Percentiles rank a stretch among this genome's conserved stretches.
Evolutionary conservation across 441 rosid genomes (phyloP).

Genomic region (Corymbia calophylla): DNA sequence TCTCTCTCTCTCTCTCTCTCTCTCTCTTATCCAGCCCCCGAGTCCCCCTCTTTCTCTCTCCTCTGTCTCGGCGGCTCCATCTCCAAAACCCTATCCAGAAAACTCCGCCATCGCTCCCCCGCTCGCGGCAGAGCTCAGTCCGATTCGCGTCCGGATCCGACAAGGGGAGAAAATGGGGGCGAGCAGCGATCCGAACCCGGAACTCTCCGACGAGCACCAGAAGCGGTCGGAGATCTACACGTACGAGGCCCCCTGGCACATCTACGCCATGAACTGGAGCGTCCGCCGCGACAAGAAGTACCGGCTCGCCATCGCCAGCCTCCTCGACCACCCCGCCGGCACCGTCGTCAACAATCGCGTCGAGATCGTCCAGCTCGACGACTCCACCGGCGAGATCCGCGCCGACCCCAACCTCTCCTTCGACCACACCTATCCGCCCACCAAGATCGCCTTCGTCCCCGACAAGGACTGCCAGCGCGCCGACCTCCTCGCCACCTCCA

Average conservation of each 20-base stretch:
- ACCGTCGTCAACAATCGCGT: conserved; percentile 39
- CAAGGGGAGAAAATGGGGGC: conserved; percentile 31
- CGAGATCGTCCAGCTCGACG: conserved; percentile 94
- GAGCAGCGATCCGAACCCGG: conserved; percentile 68
- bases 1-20: not conserved
- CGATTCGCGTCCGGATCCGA: not conserved
- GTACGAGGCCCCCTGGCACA: conserved; percentile 93
- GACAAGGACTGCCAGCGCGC: conserved; percentile 86
- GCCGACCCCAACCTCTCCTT: conserved; percentile 77
- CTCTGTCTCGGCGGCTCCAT: not conserved
- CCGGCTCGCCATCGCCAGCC: conserved; percentile 91
- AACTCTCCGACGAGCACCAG: conserved; percentile 86
- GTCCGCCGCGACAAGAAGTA: conserved; percentile 96
- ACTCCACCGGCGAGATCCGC: conserved; percentile 95
- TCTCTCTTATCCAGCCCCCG: not conserved
- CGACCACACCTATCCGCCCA: conserved; percentile 88
- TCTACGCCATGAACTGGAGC: conserved; percentile 98
- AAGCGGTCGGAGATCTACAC: conserved; percentile 94
- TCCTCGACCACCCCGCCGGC: conserved; percentile 52
- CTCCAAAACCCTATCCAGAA: not conserved
- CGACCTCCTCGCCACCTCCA: conserved; percentile 85
- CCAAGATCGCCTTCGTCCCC: conserved; percentile 84
- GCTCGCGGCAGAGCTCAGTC: not conserved
- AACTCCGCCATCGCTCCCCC: not conserved
- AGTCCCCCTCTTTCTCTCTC: not conserved